Conservation (phyloP, 306 rosid genomes). For the Citrullus colocynthis region DNA sequence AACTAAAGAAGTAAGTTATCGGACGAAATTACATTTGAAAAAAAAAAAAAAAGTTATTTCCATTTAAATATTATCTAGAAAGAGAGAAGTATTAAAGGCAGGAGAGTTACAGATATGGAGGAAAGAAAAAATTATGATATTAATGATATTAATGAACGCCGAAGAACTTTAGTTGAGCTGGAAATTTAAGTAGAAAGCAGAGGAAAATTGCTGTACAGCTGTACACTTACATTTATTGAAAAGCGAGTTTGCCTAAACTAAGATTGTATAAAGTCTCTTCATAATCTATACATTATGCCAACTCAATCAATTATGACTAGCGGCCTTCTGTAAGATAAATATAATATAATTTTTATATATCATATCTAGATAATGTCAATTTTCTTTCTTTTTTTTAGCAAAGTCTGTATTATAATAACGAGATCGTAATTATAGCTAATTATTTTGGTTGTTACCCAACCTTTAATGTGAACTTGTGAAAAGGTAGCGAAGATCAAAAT, state of each 20-base stretch:
- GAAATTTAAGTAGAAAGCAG: conserved; percentile 18
- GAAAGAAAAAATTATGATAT: neutral
- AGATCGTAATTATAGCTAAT: neutral
- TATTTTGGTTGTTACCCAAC: neutral
- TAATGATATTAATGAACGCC: neutral
- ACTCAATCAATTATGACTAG: neutral
- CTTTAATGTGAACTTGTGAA: neutral
- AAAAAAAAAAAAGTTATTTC: no score
- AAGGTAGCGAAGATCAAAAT: neutral
- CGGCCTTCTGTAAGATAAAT: neutral
- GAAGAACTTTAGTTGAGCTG: neutral
- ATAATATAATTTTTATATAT: neutral
- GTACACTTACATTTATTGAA: conserved; percentile 1
- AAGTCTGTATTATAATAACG: neutral
- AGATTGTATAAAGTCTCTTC: neutral
- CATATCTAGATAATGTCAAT: neutral
- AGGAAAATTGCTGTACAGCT: conserved; percentile 20
- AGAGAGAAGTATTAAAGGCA: neutral
- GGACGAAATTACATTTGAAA: no score
- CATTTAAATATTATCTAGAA: neutral
- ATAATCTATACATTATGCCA: neutral
- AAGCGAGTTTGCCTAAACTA: neutral
- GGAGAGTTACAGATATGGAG: neutral
- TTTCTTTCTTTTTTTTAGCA: neutral
- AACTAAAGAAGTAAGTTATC: neutral